Percentiles rank a stretch among this genome's conserved stretches.
phyloP scores from a whole-genome alignment of 495 filamentous ascomycete species.

The Pseudoneurospora amorphoporcata region DNA sequence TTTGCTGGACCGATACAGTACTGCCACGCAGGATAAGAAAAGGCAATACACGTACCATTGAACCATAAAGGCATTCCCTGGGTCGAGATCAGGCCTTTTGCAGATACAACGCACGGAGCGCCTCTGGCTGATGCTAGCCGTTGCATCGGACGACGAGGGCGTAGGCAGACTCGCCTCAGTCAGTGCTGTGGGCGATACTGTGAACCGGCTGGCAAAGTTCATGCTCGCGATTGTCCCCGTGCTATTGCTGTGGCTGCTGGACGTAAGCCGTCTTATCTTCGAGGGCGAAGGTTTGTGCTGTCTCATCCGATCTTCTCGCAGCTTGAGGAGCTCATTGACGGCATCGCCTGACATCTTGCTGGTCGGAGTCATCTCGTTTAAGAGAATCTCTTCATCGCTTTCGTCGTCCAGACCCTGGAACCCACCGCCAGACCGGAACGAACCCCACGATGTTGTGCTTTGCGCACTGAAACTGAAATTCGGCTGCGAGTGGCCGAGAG shows the following conservation, averaged over 20 bases:
- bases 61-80: slow-evolving; percentile 64
- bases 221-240: slow-evolving; percentile 7
- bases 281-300: slow-evolving; percentile 28
- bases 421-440: slow-evolving; percentile 18
- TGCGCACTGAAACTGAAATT: slow-evolving; percentile 31
- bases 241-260: not conserved
- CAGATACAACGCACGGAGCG: slow-evolving; percentile 65
- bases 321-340: slow-evolving; percentile 57
- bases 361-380: slow-evolving; percentile 29
- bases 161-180: slow-evolving; percentile 58
- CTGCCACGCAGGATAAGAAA: not conserved
- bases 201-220: slow-evolving; percentile 12
- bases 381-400: slow-evolving; percentile 49
- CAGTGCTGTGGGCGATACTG: slow-evolving; percentile 53
- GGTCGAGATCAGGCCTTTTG: slow-evolving; percentile 33
- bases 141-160: slow-evolving; percentile 47
- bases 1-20: not conserved
- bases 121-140: slow-evolving; percentile 19
- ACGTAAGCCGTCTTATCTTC: slow-evolving; percentile 15
- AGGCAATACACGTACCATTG: slow-evolving; percentile 53
- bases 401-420: slow-evolving; percentile 25
- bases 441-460: slow-evolving; percentile 26
- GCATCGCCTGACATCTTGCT: slow-evolving; percentile 30
- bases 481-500: slow-evolving; percentile 43
- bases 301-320: slow-evolving; percentile 55